These are phyloP conservation scores for Boeremia exigua DNA, from an alignment of 2,329 filamentous ascomycete genomes.

Conservation along the genomic window DNA sequence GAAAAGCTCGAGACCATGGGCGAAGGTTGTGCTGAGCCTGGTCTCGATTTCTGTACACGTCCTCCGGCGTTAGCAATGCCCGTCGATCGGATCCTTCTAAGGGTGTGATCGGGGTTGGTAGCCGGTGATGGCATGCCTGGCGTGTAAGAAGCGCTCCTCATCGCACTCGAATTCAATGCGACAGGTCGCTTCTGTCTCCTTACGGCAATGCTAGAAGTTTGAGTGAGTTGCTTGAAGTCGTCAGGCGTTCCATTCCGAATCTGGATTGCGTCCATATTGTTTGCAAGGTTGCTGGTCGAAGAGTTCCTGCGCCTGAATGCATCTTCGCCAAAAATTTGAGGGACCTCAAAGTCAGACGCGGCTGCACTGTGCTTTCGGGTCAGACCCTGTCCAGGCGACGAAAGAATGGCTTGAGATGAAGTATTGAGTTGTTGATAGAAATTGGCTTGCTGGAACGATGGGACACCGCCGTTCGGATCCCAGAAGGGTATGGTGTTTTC, in stretches of 20 bases:
- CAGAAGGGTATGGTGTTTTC: constrained; percentile 42
- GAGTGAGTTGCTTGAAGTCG: constrained; percentile 46
- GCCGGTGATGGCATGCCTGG: constrained; percentile 50
- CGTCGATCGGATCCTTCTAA: constrained; percentile 57
- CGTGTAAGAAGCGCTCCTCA: constrained; percentile 52
- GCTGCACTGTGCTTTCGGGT: constrained; percentile 38
- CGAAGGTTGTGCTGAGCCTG: constrained; percentile 56
- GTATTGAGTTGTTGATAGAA: constrained; percentile 47
- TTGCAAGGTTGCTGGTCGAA: constrained; percentile 48
- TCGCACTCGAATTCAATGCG: constrained; percentile 48
- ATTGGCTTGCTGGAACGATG: constrained; percentile 33
- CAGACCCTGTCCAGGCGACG: constrained; percentile 41
- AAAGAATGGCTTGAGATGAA: constrained; percentile 45
- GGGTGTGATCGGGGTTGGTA: constrained; percentile 45
- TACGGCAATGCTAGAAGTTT: constrained; percentile 51
- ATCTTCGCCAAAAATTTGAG: constrained; percentile 41
- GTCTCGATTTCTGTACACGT: constrained; percentile 54
- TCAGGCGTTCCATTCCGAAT: constrained; percentile 45
- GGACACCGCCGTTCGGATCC: constrained; percentile 28
- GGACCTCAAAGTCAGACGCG: constrained; percentile 41
- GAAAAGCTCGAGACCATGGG: constrained; percentile 55
- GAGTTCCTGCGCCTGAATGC: constrained; percentile 45
- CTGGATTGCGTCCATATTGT: constrained; percentile 48
- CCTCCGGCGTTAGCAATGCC: constrained; percentile 53
- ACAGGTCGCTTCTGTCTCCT: constrained; percentile 50